These are phyloP conservation scores for Eleusine indica DNA, from an alignment of 176 grass and related monocot genomes.

Conservation along the genomic window DNA sequence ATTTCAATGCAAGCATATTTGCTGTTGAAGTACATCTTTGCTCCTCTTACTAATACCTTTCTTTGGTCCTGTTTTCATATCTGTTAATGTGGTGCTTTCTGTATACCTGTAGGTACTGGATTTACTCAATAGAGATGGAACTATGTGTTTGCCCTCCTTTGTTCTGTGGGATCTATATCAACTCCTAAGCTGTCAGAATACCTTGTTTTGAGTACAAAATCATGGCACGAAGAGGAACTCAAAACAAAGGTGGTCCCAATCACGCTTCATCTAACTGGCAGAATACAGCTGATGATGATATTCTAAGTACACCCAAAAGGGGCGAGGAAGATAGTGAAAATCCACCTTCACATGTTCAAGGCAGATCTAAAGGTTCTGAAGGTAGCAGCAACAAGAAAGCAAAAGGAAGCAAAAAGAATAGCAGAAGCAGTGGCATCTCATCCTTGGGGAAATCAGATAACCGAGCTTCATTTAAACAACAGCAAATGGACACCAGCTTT, in stretches of 20 bases:
- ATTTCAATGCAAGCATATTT: background rate
- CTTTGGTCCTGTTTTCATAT: background rate
- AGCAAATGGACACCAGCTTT: conserved; percentile 31
- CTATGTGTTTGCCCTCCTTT: background rate
- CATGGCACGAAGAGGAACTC: conserved; percentile 89
- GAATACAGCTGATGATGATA: conserved; percentile 54
- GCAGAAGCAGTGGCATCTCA: conserved; percentile 33
- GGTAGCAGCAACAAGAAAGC: conserved; percentile 48
- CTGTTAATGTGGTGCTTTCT: conserved; percentile 24
- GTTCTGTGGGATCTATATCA: conserved; percentile 12
- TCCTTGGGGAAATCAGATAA: conserved; percentile 47
- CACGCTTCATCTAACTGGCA: conserved; percentile 49
- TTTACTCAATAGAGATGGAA: conserved; percentile 35
- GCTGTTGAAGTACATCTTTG: background rate
- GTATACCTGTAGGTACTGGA: conserved; percentile 39
- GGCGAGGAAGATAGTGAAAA: conserved; percentile 30
- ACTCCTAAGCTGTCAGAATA: conserved; percentile 26
- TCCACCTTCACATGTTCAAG: conserved; percentile 44
- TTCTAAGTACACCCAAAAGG: conserved; percentile 59
- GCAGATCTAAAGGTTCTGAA: conserved; percentile 41
- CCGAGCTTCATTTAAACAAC: conserved; percentile 25
- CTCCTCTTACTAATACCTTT: background rate
- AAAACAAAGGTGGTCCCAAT: conserved; percentile 68
- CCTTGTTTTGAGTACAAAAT: conserved; percentile 25
- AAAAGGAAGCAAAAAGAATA: conserved; percentile 50